phyloP scores from a whole-genome alignment of 768 basidiomycete genomes.

The Termitomyces eurrhizus region DNA sequence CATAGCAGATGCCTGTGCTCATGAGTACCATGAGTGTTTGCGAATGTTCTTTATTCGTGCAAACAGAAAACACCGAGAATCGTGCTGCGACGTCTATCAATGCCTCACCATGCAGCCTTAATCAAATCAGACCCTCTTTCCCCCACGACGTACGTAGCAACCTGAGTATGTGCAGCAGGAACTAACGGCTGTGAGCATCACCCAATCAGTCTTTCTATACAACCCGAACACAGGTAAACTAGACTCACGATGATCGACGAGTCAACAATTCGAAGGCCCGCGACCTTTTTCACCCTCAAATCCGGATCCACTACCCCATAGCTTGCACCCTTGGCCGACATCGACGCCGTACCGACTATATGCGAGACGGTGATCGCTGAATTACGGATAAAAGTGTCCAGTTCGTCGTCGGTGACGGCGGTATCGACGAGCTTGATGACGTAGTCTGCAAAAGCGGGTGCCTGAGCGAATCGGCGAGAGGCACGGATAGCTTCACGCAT shows the following conservation, averaged over 20 bases:
- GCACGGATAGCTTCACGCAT: conserved; percentile 26
- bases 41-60: neutral
- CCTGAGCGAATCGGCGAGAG: conserved; percentile 20
- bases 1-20: neutral
- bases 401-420: conserved; percentile 25
- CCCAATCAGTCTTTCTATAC: neutral
- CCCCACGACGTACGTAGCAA: conserved; percentile 22
- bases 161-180: conserved; percentile 24
- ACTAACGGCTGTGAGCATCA: conserved; percentile 18
- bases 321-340: conserved; percentile 25
- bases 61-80: neutral
- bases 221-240: neutral
- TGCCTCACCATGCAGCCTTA: conserved; percentile 16
- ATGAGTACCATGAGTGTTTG: neutral
- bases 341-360: conserved; percentile 28
- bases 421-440: conserved; percentile 20
- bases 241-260: conserved; percentile 30
- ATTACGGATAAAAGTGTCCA: conserved; percentile 24
- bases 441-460: conserved; percentile 23
- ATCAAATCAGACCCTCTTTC: conserved; percentile 28
- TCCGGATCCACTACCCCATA: conserved; percentile 35
- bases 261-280: conserved; percentile 36
- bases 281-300: conserved; percentile 32
- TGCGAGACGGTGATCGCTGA: conserved; percentile 28
- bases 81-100: neutral